Evolutionary conservation across 2,329 filamentous ascomycete genomes (phyloP), one percentile per base, ranked within the genome.

Genomic region (Trichoderma sp.): DNA sequence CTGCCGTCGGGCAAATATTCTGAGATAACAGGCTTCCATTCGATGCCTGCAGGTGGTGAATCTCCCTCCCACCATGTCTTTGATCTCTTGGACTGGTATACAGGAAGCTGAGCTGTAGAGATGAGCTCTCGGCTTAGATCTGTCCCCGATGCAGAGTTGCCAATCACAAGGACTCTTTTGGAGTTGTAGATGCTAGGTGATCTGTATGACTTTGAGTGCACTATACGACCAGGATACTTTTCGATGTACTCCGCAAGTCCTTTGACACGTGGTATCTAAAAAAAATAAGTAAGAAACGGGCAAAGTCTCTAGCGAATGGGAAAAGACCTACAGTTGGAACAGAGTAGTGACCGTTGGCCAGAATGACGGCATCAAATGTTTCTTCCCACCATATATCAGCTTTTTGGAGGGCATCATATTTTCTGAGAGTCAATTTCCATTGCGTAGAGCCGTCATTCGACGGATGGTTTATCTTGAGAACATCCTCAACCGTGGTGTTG

Each of bases 371-470:
- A 60, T 85, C 83, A 36, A 87, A 88, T 0, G 78, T 74, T 32
- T 88, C 86, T 62, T 85, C 80, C 86, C 87, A 88, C 87, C 87
- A 89, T 1, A 83, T 60, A 71, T 89, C 87, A 0, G 85, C 79
- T 9, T 82, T 77, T 2, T 80, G 79, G 1, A 81, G 74, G 0
- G 81, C 74, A 65, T 88, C 85, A 56, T 86, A 78, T 71, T 82
- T 83, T 11, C 86, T 79, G 1, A 89, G 78, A 0, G 83, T 86
- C 14, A 88, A 74, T 28, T 79, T 84, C 86, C 86, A 88, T 26
- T 72, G 70, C 7, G 26, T 32, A 11, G 62, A 51, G 15, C 61
- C 43, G 18, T 62, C 70, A n/a, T 69, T 58, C 30, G 73, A 32
- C 0, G 76, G 73, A 24, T 67, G 62, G 0, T 43, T 21, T 0